Conservation (phyloP, 352 stramenopile species). For the Pythium rhizo-oryzae region DNA sequence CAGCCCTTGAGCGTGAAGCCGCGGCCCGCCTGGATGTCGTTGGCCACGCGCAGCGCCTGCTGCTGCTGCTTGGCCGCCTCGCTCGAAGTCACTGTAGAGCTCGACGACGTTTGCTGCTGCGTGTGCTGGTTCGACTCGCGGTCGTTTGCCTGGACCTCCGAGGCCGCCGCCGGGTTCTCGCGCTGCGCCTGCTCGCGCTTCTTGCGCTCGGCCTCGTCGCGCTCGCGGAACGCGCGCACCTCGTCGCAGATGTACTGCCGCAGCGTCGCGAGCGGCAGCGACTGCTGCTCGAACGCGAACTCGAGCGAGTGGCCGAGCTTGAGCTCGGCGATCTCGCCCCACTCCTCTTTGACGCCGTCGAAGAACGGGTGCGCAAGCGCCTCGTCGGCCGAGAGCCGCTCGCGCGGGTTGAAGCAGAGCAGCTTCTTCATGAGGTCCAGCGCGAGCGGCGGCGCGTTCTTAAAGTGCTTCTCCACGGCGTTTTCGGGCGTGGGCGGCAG, state of each 20-base stretch:
- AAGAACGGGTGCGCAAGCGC: slow-evolving; percentile 91
- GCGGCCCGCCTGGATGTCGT: slow-evolving; percentile 57
- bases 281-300: slow-evolving; percentile 83
- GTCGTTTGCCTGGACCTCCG: neutral
- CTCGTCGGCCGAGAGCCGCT: slow-evolving; percentile 89
- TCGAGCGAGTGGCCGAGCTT: slow-evolving; percentile 75
- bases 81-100: neutral
- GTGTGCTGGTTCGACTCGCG: slow-evolving; percentile 10
- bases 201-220: slow-evolving; percentile 32
- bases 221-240: slow-evolving; percentile 60
- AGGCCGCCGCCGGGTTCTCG: neutral
- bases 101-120: neutral
- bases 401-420: slow-evolving; percentile 91
- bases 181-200: slow-evolving; percentile 32
- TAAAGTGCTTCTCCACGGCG: slow-evolving; percentile 63
- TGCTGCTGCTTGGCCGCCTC: slow-evolving; percentile 3
- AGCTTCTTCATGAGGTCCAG: slow-evolving; percentile 87
- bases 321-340: slow-evolving; percentile 68
- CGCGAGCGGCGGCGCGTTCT: slow-evolving; percentile 43
- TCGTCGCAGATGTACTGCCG: slow-evolving; percentile 84
- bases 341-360: slow-evolving; percentile 88
- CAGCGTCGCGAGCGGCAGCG: slow-evolving; percentile 66
- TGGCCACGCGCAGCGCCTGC: slow-evolving; percentile 36
- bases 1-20: slow-evolving; percentile 84
- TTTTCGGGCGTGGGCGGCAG: slow-evolving; percentile 52